Base-by-base conservation (phyloP, 495 filamentous ascomycete genomes). In the Gamarada debralockiae region DNA sequence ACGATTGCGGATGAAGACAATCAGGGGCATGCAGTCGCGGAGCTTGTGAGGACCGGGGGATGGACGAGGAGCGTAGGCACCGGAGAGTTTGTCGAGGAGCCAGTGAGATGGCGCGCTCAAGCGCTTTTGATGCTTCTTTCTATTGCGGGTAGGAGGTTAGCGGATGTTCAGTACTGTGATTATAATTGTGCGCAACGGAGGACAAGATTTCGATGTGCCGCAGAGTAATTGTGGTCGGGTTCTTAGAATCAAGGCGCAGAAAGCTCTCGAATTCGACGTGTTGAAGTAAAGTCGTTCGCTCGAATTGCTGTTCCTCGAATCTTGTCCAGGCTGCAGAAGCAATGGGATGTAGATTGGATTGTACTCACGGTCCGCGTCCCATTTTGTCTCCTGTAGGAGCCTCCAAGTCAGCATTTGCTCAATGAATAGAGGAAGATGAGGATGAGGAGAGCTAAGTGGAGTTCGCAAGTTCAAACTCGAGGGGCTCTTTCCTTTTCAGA, bases 41-140 rank as follows among this genome's bases (percentile, higher is more conserved):
- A 95, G 83, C 84, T 98, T 97, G 85, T 98, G 95, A 70, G 93
- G 93, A 86, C 93, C 93, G 65, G 92, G 80, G 55, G 92, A 96
- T 57, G 93, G 85, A 73, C 89, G 89, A 70, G 93, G 93, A 64
- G 93, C 93, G 73, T 97, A 97, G 79, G 87, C 83, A 72, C 92
- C 93, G 72, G 90, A 96, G 61, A 97, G 85, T 77, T 98, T 98
- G 86, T 98, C 93, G 69, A 98, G 81, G 67, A 98, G 89, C 93
- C 95, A 98, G 84, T 97, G 93, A 72, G 88, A 92, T 65, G 93
- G 93, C 71, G 93, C 93, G 73, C 88, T 92, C 67, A 97, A 82
- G 81, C 93, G 90, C 92, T 98, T 97, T 73, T 96, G 91, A 78
- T 98, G 95, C 84, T 98, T 98, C 84, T 92, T 96, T 69, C 90